phyloP scores from a whole-genome alignment of 805 yeast species.

The Metschnikowia reukaufii region DNA sequence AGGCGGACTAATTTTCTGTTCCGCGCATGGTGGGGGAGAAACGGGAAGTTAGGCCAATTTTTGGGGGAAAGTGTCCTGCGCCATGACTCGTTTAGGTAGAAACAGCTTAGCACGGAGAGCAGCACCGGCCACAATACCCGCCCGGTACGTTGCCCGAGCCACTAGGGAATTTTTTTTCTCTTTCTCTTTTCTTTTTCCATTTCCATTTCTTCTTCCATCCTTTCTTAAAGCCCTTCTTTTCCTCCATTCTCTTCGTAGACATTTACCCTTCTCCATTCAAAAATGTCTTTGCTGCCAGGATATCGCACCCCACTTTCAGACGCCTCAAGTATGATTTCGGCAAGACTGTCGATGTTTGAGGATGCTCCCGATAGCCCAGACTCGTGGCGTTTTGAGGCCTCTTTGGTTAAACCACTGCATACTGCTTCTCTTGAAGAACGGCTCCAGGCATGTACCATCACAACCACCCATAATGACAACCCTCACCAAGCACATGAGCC shows the following conservation, averaged over 20 bases:
- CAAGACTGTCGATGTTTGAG: conserved; percentile 19
- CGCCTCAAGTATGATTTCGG: conserved; percentile 9
- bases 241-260: background rate
- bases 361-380: conserved; percentile 15
- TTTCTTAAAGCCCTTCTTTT: background rate
- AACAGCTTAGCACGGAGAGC: background rate
- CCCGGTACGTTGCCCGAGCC: background rate
- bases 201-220: background rate
- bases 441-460: conserved; percentile 1
- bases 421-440: background rate
- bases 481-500: background rate
- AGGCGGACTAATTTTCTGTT: no score
- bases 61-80: background rate
- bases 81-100: background rate
- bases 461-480: background rate
- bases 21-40: background rate
- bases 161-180: background rate
- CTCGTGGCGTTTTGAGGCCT: conserved; percentile 3
- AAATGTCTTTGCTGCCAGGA: background rate
- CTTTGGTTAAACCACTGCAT: background rate
- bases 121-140: background rate
- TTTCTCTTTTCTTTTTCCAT: no score
- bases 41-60: background rate
- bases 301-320: conserved; percentile 1
- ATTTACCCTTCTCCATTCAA: background rate